Percentiles rank a stretch among this genome's conserved stretches.
Evolutionary conservation across 108 stramenopile species (phyloP).

Genomic region (Schizochytrium sp.): DNA sequence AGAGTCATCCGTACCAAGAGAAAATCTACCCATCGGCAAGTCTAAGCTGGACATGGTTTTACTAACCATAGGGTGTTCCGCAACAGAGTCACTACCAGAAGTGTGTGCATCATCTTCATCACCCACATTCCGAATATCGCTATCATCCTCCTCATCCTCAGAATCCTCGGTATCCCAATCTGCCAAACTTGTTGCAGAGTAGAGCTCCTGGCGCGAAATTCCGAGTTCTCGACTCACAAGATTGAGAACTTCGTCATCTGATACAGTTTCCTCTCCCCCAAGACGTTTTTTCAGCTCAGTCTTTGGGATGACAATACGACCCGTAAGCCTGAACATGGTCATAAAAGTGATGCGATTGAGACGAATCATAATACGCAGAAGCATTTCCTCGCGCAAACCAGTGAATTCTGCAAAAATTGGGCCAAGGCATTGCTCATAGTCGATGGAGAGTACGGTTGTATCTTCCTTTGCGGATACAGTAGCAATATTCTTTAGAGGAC

Average conservation of each 20-base stretch:
- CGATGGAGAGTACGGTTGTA: not conserved
- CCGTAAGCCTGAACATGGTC: slow-evolving; percentile 43
- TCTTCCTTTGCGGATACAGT: slow-evolving; percentile 25
- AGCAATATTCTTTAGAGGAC: not conserved
- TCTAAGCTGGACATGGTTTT: slow-evolving; percentile 13
- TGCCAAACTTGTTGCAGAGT: not conserved
- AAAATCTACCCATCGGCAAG: not conserved
- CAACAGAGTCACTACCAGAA: not conserved
- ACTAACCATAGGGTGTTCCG: not conserved
- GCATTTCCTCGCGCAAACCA: not conserved
- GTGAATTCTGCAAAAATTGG: slow-evolving; percentile 32
- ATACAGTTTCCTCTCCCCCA: not conserved
- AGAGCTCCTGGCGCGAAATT: slow-evolving; percentile 43
- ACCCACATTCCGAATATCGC: not conserved
- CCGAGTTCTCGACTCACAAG: slow-evolving; percentile 1
- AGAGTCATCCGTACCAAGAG: slow-evolving; percentile 10
- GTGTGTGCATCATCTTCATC: not conserved
- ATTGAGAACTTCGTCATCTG: not conserved
- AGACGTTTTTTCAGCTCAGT: not conserved
- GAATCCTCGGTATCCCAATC: not conserved
- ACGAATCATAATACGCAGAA: slow-evolving; percentile 50
- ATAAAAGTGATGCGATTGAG: slow-evolving; percentile 54
- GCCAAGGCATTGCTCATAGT: not conserved
- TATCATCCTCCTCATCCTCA: not conserved
- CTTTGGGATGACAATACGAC: slow-evolving; percentile 38